These are phyloP conservation scores for Solanum chacoense DNA, from an alignment of 305 asterid species.

Conservation along the genomic window DNA sequence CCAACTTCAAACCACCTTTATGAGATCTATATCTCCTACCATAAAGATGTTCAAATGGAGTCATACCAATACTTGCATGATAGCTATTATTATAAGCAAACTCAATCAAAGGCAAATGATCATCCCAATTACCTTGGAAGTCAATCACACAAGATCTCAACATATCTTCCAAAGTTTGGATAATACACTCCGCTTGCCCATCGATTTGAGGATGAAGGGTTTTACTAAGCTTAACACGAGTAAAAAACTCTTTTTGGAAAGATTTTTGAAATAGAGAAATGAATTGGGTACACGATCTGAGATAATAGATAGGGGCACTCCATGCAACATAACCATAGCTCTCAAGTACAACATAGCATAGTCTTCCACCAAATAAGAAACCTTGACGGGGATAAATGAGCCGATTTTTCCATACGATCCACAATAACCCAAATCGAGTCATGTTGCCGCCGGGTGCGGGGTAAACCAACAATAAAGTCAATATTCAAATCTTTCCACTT, in stretches of 20 bases:
- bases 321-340: background rate
- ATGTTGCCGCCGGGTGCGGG: background rate
- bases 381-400: background rate
- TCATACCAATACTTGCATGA: background rate
- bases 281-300: background rate
- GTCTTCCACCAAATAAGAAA: background rate
- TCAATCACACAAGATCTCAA: background rate
- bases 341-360: background rate
- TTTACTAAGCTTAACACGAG: background rate
- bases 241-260: background rate
- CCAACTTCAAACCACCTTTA: background rate
- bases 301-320: background rate
- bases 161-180: background rate
- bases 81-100: background rate
- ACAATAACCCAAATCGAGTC: background rate
- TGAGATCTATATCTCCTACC: background rate
- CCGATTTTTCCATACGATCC: background rate
- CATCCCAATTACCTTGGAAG: background rate
- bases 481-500: background rate
- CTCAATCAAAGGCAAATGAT: background rate
- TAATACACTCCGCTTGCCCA: background rate
- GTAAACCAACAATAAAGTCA: background rate
- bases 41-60: background rate
- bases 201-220: background rate
- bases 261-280: too few relatives aligned